Conservation (phyloP, 1,284 basidiomycete species). For the Xerocomus nothofagi region DNA sequence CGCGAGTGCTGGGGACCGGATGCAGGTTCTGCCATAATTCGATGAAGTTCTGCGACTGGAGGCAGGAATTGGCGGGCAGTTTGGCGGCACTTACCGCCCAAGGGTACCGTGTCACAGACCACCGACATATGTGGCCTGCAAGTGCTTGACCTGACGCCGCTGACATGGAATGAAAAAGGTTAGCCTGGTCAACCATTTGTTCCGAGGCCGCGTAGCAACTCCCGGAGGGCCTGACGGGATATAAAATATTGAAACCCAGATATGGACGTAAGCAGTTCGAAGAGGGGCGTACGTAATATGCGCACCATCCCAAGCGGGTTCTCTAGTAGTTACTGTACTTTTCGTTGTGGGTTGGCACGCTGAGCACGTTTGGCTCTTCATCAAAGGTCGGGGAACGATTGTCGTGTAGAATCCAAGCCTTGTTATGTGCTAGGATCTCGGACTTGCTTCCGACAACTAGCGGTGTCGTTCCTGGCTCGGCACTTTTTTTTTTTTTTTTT, state of each 20-base stretch:
- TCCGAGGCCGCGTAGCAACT: slow-evolving; percentile 35
- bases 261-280: slow-evolving; percentile 1
- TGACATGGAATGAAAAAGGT: slow-evolving; percentile 34
- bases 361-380: too few species aligned
- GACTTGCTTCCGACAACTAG: neutral
- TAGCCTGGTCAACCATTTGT: slow-evolving; percentile 15
- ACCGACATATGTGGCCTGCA: slow-evolving; percentile 32
- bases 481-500: slow-evolving; percentile 17
- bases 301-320: neutral
- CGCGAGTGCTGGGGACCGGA: slow-evolving; percentile 32
- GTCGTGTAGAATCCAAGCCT: too few species aligned
- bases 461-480: slow-evolving; percentile 20
- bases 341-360: too few species aligned
- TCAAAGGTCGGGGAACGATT: too few species aligned
- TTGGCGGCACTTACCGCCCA: slow-evolving; percentile 21
- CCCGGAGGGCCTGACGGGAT: slow-evolving; percentile 27
- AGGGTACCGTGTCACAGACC: slow-evolving; percentile 27
- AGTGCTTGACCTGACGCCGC: slow-evolving; percentile 28
- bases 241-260: slow-evolving; percentile 15
- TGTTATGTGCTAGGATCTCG: neutral
- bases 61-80: slow-evolving; percentile 1
- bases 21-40: slow-evolving; percentile 22
- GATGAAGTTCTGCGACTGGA: slow-evolving; percentile 11
- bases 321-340: too few species aligned
- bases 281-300: slow-evolving; percentile 6